Base-by-base conservation (phyloP, 1,284 basidiomycete genomes). In the Leccinum pachyderme region DNA sequence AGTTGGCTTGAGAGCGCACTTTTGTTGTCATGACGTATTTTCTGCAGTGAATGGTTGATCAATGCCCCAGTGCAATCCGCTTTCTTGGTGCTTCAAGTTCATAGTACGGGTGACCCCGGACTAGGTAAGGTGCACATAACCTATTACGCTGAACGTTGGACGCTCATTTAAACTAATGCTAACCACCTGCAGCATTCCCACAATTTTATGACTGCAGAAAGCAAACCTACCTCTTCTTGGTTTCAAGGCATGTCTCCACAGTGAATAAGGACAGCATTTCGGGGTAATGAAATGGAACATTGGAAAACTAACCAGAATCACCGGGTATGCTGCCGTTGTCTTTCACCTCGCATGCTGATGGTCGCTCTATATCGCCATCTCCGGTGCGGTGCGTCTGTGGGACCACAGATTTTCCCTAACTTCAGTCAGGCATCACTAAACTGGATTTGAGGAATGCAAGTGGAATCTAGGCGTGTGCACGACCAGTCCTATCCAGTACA, bases 401-500 rank as follows among this genome's bases (percentile, higher is more conserved):
- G 95, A 18, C 86, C 87, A 3, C 81, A 88, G 18, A 98, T 98
- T 59, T 92, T 96, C 71, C 79, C 83, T 0, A 75, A 91, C 0
- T 74, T 97, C 7, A 83, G 91, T 48, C 93, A 96, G 69, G 84
- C 87, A 24, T 72, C 98, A 7, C 72, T 97, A 25, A 93, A 96
- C 68, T 15, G 93, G 28, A 79, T 91, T 53, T 91, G 89, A 81
- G 93, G 89, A 0, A 77, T 91, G 73, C 71, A 80, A 28, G 92
- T 98, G 35, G 95, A 98, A 72, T 81, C 75, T 59, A 87, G 91
- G 0, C 80, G 95, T 18, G 68, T 96, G n/a, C 95, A 98, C 67
- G 85, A 97, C 67, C 96, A 98, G 69, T 76, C 97, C 29, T 87
- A 87, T 59, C 95, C 96, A 0, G 56, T 68, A 13, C 48, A 72